Evolutionary conservation across 2,329 filamentous ascomycete species (phyloP).

Genomic region (Trichophyton simii): DNA sequence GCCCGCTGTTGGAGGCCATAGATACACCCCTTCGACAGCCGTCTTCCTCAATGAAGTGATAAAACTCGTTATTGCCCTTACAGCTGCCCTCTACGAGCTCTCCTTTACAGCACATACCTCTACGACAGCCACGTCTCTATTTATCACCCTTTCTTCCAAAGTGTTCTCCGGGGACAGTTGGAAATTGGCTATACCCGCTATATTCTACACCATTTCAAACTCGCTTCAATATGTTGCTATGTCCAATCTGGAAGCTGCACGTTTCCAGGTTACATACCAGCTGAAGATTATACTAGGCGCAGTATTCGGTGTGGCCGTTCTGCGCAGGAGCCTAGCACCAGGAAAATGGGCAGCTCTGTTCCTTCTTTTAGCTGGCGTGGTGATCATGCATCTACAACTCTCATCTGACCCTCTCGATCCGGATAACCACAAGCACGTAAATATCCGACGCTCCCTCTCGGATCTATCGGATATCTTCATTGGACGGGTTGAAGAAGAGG

Average conservation of each 20-base stretch:
- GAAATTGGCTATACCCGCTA: conserved; percentile 83
- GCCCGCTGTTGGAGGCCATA: conserved; percentile 68
- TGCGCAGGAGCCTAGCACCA: conserved; percentile 56
- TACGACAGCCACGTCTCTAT: conserved; percentile 66
- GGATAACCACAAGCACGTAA: conserved; percentile 46
- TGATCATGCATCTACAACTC: conserved; percentile 64
- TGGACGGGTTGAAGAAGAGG: conserved; percentile 27
- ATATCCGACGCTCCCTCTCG: conserved; percentile 68
- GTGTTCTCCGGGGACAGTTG: conserved; percentile 86
- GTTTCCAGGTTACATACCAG: conserved; percentile 89
- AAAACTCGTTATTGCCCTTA: conserved; percentile 75
- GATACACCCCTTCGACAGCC: conserved; percentile 87
- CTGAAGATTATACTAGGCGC: conserved; percentile 88
- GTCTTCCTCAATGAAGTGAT: conserved; percentile 88
- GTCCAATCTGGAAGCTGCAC: conserved; percentile 79
- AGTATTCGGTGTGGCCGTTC: conserved; percentile 67
- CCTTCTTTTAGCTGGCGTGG: conserved; percentile 68
- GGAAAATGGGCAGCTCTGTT: conserved; percentile 72
- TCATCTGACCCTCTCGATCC: conserved; percentile 36
- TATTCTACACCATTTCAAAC: conserved; percentile 83
- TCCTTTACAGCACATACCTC: conserved; percentile 65
- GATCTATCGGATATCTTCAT: conserved; percentile 48
- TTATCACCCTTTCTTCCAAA: conserved; percentile 63
- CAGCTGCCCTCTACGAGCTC: conserved; percentile 77
- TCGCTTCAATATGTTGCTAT: conserved; percentile 87